Evolutionary conservation across 2,329 filamentous ascomycete genomes (phyloP).

Genomic region (Triangularia setosa): DNA sequence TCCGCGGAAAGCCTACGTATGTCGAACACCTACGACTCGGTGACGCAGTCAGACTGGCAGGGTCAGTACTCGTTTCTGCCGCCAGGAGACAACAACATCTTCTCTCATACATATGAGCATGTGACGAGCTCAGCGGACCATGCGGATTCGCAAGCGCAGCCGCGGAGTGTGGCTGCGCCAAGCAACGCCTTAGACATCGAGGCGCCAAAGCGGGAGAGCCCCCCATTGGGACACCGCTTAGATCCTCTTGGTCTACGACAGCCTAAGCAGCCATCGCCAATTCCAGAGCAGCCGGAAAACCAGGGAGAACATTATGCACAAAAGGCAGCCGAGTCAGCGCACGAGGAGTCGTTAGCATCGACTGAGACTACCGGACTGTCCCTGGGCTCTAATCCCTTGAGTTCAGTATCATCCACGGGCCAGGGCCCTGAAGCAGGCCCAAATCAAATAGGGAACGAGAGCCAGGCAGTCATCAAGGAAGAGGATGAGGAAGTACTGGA

Average conservation of each 20-base stretch:
- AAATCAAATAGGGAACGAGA: constrained; percentile 36
- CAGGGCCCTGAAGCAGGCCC: constrained; percentile 34
- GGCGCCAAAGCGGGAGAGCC: constrained; percentile 51
- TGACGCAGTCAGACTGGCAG: constrained; percentile 55
- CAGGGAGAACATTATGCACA: constrained; percentile 34
- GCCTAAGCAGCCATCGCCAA: constrained; percentile 38
- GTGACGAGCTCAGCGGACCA: constrained; percentile 34
- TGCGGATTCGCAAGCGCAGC: constrained; percentile 37
- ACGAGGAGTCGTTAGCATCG: constrained; percentile 39
- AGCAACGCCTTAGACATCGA: constrained; percentile 58
- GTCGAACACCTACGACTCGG: constrained; percentile 52
- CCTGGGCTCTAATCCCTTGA: constrained; percentile 39
- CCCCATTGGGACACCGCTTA: constrained; percentile 36
- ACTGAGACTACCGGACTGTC: constrained; percentile 38
- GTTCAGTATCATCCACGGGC: constrained; percentile 37
- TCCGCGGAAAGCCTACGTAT: constrained; percentile 48
- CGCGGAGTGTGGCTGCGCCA: constrained; percentile 35
- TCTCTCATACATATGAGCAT: constrained; percentile 44
- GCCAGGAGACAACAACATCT: constrained; percentile 42
- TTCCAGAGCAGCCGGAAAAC: constrained; percentile 34
- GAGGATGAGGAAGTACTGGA: constrained; percentile 52
- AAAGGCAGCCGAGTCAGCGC: constrained; percentile 35
- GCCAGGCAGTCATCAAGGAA: constrained; percentile 40
- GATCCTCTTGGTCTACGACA: constrained; percentile 42
- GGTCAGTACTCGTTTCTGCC: constrained; percentile 51